These are phyloP conservation scores for Wickerhamiella nectarea DNA, from an alignment of 805 yeast species.

Conservation along the genomic window DNA sequence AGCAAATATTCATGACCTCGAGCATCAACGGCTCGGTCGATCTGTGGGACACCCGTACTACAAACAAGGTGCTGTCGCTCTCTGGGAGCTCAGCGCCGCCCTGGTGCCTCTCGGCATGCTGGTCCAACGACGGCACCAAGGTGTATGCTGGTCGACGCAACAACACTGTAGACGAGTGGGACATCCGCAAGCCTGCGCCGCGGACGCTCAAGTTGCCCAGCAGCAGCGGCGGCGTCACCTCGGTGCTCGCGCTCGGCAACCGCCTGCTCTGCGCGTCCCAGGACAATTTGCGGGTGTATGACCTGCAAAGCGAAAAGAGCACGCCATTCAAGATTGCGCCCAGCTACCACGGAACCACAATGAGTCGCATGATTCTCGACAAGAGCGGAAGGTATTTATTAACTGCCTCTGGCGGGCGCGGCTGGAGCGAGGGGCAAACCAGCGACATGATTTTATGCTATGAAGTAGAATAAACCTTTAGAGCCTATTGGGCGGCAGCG, in stretches of 20 bases:
- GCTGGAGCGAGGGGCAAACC: conserved; percentile 78
- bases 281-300: conserved; percentile 82
- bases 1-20: conserved; percentile 48
- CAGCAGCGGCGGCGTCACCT: conserved; percentile 82
- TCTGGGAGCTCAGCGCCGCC: conserved; percentile 68
- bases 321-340: conserved; percentile 83
- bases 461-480: conserved; percentile 35
- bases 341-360: conserved; percentile 89
- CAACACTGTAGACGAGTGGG: conserved; percentile 55
- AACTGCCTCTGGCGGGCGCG: conserved; percentile 87
- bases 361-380: conserved; percentile 67
- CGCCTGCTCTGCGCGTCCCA: conserved; percentile 72
- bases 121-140: conserved; percentile 74
- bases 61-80: conserved; percentile 33
- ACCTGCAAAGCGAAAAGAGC: conserved; percentile 33
- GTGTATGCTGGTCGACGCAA: conserved; percentile 83
- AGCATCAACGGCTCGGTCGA: conserved; percentile 70
- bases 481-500: no score
- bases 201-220: conserved; percentile 61
- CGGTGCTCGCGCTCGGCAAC: conserved; percentile 68
- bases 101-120: conserved; percentile 75
- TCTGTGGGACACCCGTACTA: conserved; percentile 66
- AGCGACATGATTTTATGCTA: conserved; percentile 52
- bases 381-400: conserved; percentile 79
- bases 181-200: conserved; percentile 32